These are phyloP conservation scores for Berkeleyomyces rouxiae DNA, from an alignment of 2,329 filamentous ascomycete genomes.

Conservation along the genomic window DNA sequence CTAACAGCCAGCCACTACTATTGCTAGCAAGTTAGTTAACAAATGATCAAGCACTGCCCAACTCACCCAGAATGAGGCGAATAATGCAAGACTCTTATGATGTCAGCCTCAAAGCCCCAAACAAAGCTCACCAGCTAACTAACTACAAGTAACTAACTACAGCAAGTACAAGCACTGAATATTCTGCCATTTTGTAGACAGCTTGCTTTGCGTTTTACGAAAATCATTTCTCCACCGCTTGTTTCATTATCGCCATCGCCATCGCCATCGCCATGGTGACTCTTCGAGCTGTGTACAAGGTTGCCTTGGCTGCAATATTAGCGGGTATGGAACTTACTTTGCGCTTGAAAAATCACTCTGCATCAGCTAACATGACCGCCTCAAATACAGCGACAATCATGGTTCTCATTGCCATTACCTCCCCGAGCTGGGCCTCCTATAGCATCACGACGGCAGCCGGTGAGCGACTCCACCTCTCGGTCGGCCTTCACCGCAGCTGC, in stretches of 20 bases:
- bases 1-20: neutral
- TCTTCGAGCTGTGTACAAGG: conserved; percentile 4
- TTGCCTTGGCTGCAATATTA: conserved; percentile 1
- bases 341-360: neutral
- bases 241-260: neutral
- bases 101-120: neutral
- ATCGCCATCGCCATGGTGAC: neutral
- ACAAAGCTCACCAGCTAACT: neutral
- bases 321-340: neutral
- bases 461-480: conserved; percentile 36
- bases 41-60: neutral
- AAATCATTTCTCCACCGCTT: neutral
- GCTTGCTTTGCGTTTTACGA: neutral
- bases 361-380: neutral
- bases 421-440: conserved; percentile 57
- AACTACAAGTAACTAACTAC: neutral
- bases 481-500: conserved; percentile 72
- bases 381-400: conserved; percentile 44
- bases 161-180: neutral
- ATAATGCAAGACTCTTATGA: neutral
- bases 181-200: no score
- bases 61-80: neutral
- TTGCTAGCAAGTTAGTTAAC: neutral
- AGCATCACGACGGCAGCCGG: conserved; percentile 33
- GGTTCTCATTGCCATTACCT: conserved; percentile 51